Percentiles rank a stretch among this genome's conserved stretches.
Evolutionary conservation across 2,329 filamentous ascomycete species (phyloP).

Genomic region (Sporothrix curviconia): DNA sequence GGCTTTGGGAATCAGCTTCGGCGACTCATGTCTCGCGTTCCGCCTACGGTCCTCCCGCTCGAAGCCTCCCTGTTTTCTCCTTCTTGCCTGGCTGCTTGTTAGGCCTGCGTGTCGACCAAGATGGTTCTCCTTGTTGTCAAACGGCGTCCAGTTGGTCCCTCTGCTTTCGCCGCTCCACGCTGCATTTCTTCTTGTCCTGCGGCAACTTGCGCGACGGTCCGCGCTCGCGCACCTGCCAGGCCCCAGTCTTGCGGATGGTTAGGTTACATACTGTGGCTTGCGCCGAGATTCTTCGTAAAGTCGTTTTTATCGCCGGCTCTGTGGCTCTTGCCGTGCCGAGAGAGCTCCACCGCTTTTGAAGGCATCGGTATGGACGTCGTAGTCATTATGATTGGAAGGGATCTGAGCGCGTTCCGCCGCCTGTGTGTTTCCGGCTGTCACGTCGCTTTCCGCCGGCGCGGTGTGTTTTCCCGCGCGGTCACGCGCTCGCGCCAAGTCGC

Average conservation of each 20-base stretch:
- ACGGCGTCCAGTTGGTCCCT: conserved; percentile 79
- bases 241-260: conserved; percentile 62
- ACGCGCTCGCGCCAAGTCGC: conserved; percentile 61
- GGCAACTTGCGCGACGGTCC: conserved; percentile 70
- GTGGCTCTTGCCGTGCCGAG: conserved; percentile 40
- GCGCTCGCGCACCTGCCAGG: conserved; percentile 70
- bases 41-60: conserved; percentile 66
- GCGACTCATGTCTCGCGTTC: neutral
- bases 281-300: conserved; percentile 53
- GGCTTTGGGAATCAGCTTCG: no score
- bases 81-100: conserved; percentile 74
- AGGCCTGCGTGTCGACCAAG: conserved; percentile 79
- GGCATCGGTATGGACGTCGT: conserved; percentile 71
- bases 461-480: conserved; percentile 57
- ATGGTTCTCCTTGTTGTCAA: conserved; percentile 75
- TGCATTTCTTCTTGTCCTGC: conserved; percentile 77
- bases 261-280: conserved; percentile 73
- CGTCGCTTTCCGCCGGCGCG: conserved; percentile 59
- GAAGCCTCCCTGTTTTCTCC: conserved; percentile 62
- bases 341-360: conserved; percentile 57
- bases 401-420: no score
- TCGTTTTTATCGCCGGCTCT: conserved; percentile 44
- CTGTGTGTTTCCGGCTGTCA: no score
- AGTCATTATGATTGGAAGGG: conserved; percentile 75
- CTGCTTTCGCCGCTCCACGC: conserved; percentile 68